Percentiles rank a stretch among this genome's conserved stretches.
Conservation (phyloP, 1,284 basidiomycete species). For the Athelia sp. region DNA sequence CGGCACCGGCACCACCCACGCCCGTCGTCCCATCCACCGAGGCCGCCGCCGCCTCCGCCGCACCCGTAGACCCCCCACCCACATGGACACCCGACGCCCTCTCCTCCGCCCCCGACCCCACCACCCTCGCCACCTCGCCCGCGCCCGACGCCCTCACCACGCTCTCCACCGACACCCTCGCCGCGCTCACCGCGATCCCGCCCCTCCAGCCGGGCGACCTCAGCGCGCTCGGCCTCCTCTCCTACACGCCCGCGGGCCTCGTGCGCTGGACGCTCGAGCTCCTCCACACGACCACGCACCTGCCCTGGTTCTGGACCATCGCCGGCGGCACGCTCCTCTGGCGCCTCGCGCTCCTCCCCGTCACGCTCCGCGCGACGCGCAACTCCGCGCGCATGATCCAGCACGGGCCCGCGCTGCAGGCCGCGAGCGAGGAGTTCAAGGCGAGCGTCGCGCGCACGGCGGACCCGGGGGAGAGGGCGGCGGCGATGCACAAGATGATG, state of each 20-base stretch:
- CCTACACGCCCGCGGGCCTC: conserved; percentile 56
- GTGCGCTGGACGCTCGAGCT: conserved; percentile 68
- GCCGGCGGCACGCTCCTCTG: conserved; percentile 66
- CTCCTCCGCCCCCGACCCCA: too few relatives aligned
- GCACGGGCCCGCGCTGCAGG: background rate
- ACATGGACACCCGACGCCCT: too few relatives aligned
- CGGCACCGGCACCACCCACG: too few relatives aligned
- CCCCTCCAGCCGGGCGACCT: conserved; percentile 78
- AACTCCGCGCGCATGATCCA: conserved; percentile 58
- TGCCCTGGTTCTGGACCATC: conserved; percentile 89
- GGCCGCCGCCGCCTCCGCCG: too few relatives aligned
- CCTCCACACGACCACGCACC: conserved; percentile 66
- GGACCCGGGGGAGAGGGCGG: background rate
- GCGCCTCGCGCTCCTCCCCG: conserved; percentile 66
- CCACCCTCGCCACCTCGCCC: too few relatives aligned
- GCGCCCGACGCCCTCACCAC: too few relatives aligned
- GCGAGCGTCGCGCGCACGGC: background rate
- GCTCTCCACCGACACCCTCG: too few relatives aligned
- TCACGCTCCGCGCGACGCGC: conserved; percentile 61
- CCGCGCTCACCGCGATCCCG: conserved; percentile 20
- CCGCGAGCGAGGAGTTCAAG: background rate
- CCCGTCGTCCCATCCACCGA: too few relatives aligned
- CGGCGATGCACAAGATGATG: background rate
- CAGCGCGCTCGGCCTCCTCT: conserved; percentile 66
- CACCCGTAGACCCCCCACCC: too few relatives aligned